Percentiles rank a stretch among this genome's conserved stretches.
These are phyloP conservation scores for Parmelia sp. DNA, from an alignment of 495 filamentous ascomycete species.

Conservation along the genomic window DNA sequence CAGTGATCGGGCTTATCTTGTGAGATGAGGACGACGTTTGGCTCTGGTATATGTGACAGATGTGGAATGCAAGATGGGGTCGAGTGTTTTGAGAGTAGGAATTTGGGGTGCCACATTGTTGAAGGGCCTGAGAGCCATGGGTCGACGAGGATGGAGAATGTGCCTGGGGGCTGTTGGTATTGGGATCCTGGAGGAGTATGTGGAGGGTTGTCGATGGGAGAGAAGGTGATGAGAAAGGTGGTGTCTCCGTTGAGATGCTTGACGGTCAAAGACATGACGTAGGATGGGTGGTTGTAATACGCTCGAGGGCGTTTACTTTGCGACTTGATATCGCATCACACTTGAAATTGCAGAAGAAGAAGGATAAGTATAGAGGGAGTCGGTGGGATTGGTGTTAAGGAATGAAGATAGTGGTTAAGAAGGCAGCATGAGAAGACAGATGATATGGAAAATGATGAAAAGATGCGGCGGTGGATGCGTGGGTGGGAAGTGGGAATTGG, in stretches of 20 bases:
- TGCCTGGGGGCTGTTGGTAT: constrained; percentile 33
- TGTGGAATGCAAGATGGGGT: constrained; percentile 51
- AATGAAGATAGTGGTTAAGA: too few species aligned
- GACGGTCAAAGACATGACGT: constrained; percentile 57
- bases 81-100: constrained; percentile 52
- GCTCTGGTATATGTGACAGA: constrained; percentile 52
- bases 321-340: background rate
- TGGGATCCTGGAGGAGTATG: constrained; percentile 23
- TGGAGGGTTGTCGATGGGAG: constrained; percentile 37
- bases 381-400: too few species aligned
- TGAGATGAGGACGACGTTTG: constrained; percentile 61
- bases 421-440: too few species aligned
- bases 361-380: too few species aligned
- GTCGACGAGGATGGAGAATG: constrained; percentile 62
- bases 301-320: background rate
- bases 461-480: background rate
- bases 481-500: too few species aligned
- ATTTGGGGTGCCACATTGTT: constrained; percentile 53
- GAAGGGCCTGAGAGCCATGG: constrained; percentile 63
- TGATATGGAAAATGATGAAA: background rate
- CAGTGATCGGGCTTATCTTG: constrained; percentile 68
- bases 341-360: background rate
- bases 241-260: constrained; percentile 64
- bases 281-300: background rate
- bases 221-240: constrained; percentile 61